Base-by-base conservation (phyloP, 2,329 filamentous ascomycete genomes). In the Tolypocladium album region DNA sequence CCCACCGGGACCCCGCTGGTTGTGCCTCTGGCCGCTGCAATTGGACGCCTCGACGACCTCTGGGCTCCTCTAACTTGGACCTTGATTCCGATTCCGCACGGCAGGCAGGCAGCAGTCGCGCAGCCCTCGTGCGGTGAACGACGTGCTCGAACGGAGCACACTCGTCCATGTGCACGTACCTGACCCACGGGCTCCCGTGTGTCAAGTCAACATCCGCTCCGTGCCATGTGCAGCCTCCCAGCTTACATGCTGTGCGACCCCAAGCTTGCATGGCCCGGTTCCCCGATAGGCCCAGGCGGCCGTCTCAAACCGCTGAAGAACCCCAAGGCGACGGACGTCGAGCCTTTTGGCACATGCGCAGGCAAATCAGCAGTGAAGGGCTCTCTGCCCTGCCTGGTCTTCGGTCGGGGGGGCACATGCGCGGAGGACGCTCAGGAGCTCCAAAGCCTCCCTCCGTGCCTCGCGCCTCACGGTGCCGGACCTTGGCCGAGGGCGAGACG, bases 171-270 rank as follows among this genome's bases (percentile, higher is more conserved):
- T 52, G 15, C 47, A 11, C 27, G n/a, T 53, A 15, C 27, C 31
- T 34, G 50, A 36, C 27, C 47, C 24, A 20, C 11, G 17, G 39
- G 13, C 15, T 20, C 40, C 20, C 27, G 31, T 17, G 2, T 9
- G 47, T 13, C 11, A 17, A n/a, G 47, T 50, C 47, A 52, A 15
- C 47, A 31, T 20, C 27, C 27, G 27, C 15, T 13, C 8, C 20
- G 47, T 34, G 27, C 27, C 31, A 45, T 34, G 56, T 39, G 56
- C 40, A 8, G 36, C 39, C 34, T 57, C 34, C 45, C 42, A 45
- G 42, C 24, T 59, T 31, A 55, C 58, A 56, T 38, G 58, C 27
- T 31, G 58, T 59, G 58, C 38, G 34, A 59, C 58, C 24, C 27
- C 52, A 58, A 24, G 22, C 55, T 31, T 40, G 58, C 50, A 45